Conservation (phyloP, 345 rosid genomes). For the Theobroma cacao region DNA sequence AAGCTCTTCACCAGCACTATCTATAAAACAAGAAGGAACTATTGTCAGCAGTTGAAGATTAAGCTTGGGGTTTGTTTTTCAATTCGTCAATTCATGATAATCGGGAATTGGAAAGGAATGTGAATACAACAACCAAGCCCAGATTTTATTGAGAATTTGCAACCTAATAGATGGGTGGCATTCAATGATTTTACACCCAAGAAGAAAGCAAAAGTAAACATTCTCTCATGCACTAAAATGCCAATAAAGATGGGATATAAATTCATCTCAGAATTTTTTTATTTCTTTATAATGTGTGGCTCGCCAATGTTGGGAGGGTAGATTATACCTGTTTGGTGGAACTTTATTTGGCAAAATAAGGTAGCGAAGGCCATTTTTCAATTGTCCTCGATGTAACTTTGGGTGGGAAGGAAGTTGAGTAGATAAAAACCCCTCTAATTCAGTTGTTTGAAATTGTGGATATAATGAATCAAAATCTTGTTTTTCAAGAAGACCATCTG, state of each 20-base stretch:
- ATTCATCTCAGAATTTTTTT: background rate
- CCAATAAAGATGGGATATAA: background rate
- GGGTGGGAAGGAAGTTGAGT: slow-evolving; percentile 89
- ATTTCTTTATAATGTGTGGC: slow-evolving; percentile 6
- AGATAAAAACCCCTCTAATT: slow-evolving; percentile 56
- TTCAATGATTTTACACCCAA: background rate
- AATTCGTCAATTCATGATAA: too few species aligned
- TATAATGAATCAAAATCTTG: slow-evolving; percentile 57
- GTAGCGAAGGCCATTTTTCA: slow-evolving; percentile 94
- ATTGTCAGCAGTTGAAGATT: too few species aligned
- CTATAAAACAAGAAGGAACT: too few species aligned
- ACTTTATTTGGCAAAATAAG: slow-evolving; percentile 95
- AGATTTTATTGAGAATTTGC: background rate
- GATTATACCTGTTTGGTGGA: slow-evolving; percentile 80
- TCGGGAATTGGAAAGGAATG: too few species aligned
- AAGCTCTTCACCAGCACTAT: too few species aligned
- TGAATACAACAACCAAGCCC: too few species aligned
- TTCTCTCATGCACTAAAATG: background rate
- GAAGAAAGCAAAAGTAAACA: background rate
- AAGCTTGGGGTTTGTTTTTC: too few species aligned
- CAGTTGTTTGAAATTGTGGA: slow-evolving; percentile 42
- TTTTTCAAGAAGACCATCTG: slow-evolving; percentile 73
- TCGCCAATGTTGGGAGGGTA: background rate
- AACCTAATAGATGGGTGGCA: background rate
- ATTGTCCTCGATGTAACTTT: slow-evolving; percentile 72